Base-by-base conservation (phyloP, 352 stramenopile genomes). In the Elongisporangium undulatum region DNA sequence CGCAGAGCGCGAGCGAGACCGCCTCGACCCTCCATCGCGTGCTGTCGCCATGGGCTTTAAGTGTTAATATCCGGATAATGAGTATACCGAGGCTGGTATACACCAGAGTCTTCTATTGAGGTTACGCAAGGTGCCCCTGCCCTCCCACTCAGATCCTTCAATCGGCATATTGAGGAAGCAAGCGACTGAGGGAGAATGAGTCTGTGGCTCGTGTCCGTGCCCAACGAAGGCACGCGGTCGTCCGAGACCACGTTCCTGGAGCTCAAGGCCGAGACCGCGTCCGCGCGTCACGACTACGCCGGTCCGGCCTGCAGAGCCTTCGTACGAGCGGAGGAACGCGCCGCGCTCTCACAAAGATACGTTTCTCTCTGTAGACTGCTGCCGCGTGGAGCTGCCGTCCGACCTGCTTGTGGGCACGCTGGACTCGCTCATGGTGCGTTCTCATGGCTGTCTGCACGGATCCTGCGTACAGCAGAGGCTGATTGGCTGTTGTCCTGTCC, bases 361-460 rank as follows among this genome's bases (percentile, higher is more conserved):
- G 34, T 51, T 53, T 17, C 53, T 17, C 53, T 60, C 9, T 51
- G 19, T 51, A 80, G 85, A 97, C 55, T 88, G 82, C 55, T 83
- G 86, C 57, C 82, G 87, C 17, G 89, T 97, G 52, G 87, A 97
- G 52, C 68, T 99, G 48, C 96, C 96, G 34, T 90, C 82, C 16
- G 95, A 97, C 57, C 77, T 99, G 62, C 89, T 97, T 34, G 96
- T 99, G 15, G 97, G 97, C 10, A 99, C 97, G 26, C 79, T 99
- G 34, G 96, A 99, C 74, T 97, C 87, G 62, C 88, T 99, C 22
- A 99, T 99, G 96, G 84, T 94, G 20, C 24, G n/a, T 51, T 19
- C 7, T 2, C 8, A 0, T 58, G 19, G 19, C 21, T 23, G 23
- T 5, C 9, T n/a, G 4, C 9, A n/a, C 1, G 4, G 38, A 0